Percentiles rank a stretch among this genome's conserved stretches.
Evolutionary conservation across 495 filamentous ascomycete genomes (phyloP).

Genomic region (Neurospora intermedia): DNA sequence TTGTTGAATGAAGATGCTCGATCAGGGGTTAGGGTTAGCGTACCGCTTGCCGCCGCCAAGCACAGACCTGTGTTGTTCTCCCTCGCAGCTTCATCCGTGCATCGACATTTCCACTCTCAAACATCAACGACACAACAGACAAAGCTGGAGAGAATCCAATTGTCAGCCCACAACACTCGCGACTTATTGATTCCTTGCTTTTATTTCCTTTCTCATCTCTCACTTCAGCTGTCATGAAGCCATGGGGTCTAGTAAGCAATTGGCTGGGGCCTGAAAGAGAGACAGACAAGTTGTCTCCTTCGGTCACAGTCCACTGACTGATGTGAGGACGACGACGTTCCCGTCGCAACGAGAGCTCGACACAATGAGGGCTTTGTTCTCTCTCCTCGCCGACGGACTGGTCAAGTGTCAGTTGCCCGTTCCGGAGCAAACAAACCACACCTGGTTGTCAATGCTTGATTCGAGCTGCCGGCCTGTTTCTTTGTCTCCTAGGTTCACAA

Average conservation of each 20-base stretch:
- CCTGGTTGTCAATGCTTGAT: not conserved
- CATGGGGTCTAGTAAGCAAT: not conserved
- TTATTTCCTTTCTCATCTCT: no score
- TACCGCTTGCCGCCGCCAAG: not conserved
- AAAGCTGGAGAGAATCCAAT: not conserved
- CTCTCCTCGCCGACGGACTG: not conserved
- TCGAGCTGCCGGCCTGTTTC: not conserved
- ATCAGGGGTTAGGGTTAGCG: not conserved
- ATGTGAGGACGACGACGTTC: not conserved
- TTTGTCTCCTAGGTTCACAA: not conserved
- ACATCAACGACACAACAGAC: not conserved
- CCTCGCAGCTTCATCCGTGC: not conserved
- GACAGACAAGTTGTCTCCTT: not conserved
- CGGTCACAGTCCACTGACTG: not conserved
- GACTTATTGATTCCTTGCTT: not conserved
- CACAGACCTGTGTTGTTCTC: not conserved
- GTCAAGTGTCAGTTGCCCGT: not conserved
- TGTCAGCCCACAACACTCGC: not conserved
- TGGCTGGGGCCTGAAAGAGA: not conserved
- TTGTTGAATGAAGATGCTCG: not conserved
- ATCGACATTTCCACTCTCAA: not conserved
- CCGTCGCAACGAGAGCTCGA: not conserved
- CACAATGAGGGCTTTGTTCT: not conserved
- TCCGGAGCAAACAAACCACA: not conserved
- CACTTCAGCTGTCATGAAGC: not conserved